Evolutionary conservation across 2,329 filamentous ascomycete species (phyloP), one percentile per base, ranked within the genome.

Genomic region (Ophiocordyceps polyrhachis-furcata): DNA sequence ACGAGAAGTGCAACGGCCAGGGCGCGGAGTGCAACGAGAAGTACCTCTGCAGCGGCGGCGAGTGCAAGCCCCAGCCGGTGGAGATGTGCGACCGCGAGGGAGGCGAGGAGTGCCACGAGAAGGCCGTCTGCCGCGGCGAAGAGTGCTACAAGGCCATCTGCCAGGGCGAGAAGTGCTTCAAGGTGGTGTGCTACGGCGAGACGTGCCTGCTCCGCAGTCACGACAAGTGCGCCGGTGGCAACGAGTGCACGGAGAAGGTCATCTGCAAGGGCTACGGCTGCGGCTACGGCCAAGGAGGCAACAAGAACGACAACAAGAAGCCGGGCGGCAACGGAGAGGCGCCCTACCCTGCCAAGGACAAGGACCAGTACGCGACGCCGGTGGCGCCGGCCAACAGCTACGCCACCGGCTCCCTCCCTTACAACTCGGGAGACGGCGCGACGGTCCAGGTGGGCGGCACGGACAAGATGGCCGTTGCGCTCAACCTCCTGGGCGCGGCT

Each of bases 401-500:
- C 35, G 35, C 35, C n/a, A 38, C 35, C n/a, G 35, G 35, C 17
- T 14, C n/a, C 7, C 5, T 38, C n/a, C 35, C 35, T 17, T 38
- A 38, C 35, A 38, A 38, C n/a, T 7, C 20, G 20, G 20, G 13
- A 8, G 43, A 40, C 14, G 2, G 40, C 9, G 20, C 42, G 42
- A 42, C 37, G 5, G 43, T 46, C 28, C 40, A 43, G 25, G 47
- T 52, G n/a, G 52, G 44, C 21, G 53, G 51, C 43, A 50, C 51
- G 31, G 48, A 47, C 46, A 48, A 46, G 45, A 45, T 44, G 19
- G 45, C 47, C 4, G 45, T 46, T 23, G 49, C 49, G 15, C 44
- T 47, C 48, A 52, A 50, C 31, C 20, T 56, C 20, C 28, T 55
- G n/a, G 51, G 50, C 29, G 51, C 50, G 29, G 45, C 52, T 21